Evolutionary conservation across 768 basidiomycete genomes (phyloP), one percentile per base, ranked within the genome.

Genomic region (Tricholoma sp.): DNA sequence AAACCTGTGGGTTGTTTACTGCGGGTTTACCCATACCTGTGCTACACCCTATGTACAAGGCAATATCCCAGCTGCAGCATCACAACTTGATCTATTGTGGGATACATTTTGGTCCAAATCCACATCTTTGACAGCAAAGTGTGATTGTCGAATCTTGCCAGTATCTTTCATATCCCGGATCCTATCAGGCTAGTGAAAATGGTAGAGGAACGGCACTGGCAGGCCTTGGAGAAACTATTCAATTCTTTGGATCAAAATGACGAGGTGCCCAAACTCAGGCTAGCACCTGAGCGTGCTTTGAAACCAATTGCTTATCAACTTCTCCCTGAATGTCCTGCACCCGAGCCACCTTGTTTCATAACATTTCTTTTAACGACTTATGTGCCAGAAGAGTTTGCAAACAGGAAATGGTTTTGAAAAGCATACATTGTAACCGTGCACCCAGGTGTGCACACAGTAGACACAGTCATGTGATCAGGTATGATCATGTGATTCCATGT

Each of bases 71-170:
- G n/a, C n/a, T n/a, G n/a, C n/a, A n/a, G n/a, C n/a, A n/a, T n/a
- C n/a, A n/a, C n/a, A n/a, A n/a, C n/a, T n/a, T n/a, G n/a, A n/a
- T n/a, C n/a, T n/a, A n/a, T n/a, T n/a, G n/a, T n/a, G n/a, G n/a
- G n/a, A n/a, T n/a, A n/a, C n/a, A n/a, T n/a, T n/a, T n/a, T n/a
- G 52, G 14, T 61, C 64, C 21, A 65, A 64, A 27, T 76, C 47
- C 63, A 73, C 57, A 69, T 76, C 12, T 57, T 70, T 24, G 62
- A 71, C 18, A 70, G 71, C 16, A 74, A 74, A 61, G 68, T 76
- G 22, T 70, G 76, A 1, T 57, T 78, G 8, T 55, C 69, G 0
- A 66, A 66, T 39, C 57, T 70, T 14, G 27, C 60, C n/a, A 57
- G 63, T 22, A 57, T 73, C 10, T 49, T 52, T 12, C 55, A 56